A percentile compares a stretch with the other conserved stretches of the same genome.
Evolutionary conservation across 1,139 yeast species (phyloP).

Genomic region (Wickerhamiella pararugosa): DNA sequence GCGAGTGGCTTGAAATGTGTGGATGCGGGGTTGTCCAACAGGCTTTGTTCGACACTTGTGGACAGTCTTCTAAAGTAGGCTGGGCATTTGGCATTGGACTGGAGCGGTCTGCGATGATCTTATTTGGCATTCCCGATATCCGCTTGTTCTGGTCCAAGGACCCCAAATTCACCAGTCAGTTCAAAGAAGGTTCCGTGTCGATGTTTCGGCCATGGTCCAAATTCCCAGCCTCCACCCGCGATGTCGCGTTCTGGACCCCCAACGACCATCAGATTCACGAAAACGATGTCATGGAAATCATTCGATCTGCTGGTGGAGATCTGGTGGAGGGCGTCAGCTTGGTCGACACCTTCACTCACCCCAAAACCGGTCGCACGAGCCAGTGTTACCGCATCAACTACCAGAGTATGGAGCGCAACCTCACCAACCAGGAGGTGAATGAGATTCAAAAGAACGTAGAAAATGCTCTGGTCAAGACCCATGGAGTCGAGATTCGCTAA

Average conservation of each 20-base stretch:
- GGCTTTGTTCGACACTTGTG: slow-evolving; percentile 60
- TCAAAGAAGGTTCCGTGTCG: slow-evolving; percentile 44
- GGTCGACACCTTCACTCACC: slow-evolving; percentile 73
- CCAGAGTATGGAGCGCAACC: slow-evolving; percentile 88
- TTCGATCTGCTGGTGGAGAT: slow-evolving; percentile 69
- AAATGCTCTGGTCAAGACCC: slow-evolving; percentile 34
- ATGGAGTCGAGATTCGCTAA: slow-evolving; percentile 48
- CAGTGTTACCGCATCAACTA: slow-evolving; percentile 83
- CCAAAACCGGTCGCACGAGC: slow-evolving; percentile 60
- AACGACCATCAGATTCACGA: slow-evolving; percentile 39
- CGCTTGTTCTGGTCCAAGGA: slow-evolving; percentile 86
- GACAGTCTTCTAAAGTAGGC: slow-evolving; percentile 47
- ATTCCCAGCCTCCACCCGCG: slow-evolving; percentile 76
- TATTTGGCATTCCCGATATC: slow-evolving; percentile 91
- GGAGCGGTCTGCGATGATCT: slow-evolving; percentile 88
- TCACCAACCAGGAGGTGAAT: slow-evolving; percentile 73
- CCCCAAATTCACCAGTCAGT: slow-evolving; percentile 62
- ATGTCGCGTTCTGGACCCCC: slow-evolving; percentile 84
- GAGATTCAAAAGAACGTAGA: slow-evolving; percentile 51
- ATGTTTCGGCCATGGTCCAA: slow-evolving; percentile 82
- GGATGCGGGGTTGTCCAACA: slow-evolving; percentile 90
- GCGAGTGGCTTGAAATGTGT: slow-evolving; percentile 94
- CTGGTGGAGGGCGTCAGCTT: slow-evolving; percentile 72
- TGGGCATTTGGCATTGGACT: slow-evolving; percentile 98
- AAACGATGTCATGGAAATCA: slow-evolving; percentile 89